Base-by-base conservation (phyloP, 1,284 basidiomycete genomes). In the Mycosarcoma mackinlayi region DNA sequence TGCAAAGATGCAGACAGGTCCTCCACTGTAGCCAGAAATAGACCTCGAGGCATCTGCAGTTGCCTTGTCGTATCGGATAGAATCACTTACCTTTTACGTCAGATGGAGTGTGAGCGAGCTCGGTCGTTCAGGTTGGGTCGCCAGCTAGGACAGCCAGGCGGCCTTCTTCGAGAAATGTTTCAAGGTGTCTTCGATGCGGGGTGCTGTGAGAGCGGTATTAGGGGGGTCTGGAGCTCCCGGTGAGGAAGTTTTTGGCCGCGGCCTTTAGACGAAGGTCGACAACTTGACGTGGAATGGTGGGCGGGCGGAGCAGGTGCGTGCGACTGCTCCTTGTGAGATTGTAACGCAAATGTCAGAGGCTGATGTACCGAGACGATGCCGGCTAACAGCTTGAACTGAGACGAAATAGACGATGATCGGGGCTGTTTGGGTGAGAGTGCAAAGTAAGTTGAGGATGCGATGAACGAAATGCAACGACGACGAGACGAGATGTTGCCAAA, bases 201-300 rank as follows among this genome's bases (percentile, higher is more conserved):
- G 23, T 53, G 60, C 47, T 31, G 42, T 41, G 52, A 52, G 13
- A 67, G 60, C 59, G 34, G 41, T 62, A 34, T 72, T 72, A 72
- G 55, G 64, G 69, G 38, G 69, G 69, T 63, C 69, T 50, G 23
- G 64, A 62, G 64, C 61, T 69, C 59, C 60, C 69, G 38, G 69
- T 72, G 48, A 67, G 55, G 69, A 72, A 72, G 59, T 59, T 63
- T 64, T 72, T 72, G 60, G 69, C 69, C 63, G 69, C 69, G 53
- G 63, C 63, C 69, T 72, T 72, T 52, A 72, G 59, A 42, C 69
- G 62, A 21, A 72, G 59, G 19, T 72, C 69, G 52, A 67, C 60
- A 63, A 72, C 64, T 63, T 68, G 62, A 38, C 69, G 64, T 49
- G 69, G 69, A 72, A 72, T 72, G 56, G 37, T 69, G 69, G 69